These are phyloP conservation scores for Claviceps digitariae DNA, from an alignment of 2,329 filamentous ascomycete species.

Conservation along the genomic window DNA sequence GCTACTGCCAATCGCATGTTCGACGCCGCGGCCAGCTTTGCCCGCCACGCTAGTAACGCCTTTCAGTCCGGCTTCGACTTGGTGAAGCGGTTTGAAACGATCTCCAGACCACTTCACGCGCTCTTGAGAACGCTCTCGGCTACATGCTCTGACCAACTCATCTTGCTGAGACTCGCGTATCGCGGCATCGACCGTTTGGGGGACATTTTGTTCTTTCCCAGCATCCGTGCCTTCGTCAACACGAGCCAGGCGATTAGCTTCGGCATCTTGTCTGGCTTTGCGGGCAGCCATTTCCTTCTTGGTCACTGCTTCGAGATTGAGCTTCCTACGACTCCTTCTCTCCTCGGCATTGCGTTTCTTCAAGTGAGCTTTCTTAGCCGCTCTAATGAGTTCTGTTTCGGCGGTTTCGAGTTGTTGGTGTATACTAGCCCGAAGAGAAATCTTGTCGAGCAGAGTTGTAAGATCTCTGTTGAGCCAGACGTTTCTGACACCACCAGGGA, in stretches of 20 bases:
- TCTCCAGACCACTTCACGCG: constrained; percentile 4
- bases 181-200: constrained; percentile 35
- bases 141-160: not conserved
- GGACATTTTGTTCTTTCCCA: constrained; percentile 38
- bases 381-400: constrained; percentile 71
- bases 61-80: constrained; percentile 36
- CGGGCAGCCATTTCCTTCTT: constrained; percentile 37
- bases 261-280: constrained; percentile 33
- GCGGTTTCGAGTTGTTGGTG: constrained; percentile 63
- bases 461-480: constrained; percentile 94
- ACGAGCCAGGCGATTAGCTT: constrained; percentile 36
- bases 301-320: constrained; percentile 32
- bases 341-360: constrained; percentile 51
- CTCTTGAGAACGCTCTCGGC: not conserved
- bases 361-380: constrained; percentile 66
- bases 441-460: constrained; percentile 70
- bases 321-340: constrained; percentile 46
- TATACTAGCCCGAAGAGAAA: constrained; percentile 58
- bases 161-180: constrained; percentile 25
- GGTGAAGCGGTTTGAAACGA: constrained; percentile 24
- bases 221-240: constrained; percentile 34
- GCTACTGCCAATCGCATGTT: constrained; percentile 38
- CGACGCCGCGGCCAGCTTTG: constrained; percentile 35
- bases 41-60: constrained; percentile 27
- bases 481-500: constrained; percentile 86